These are phyloP conservation scores for Phlyctochytrium arcticum DNA, from an alignment of 192 early-diverging fungal species.

Conservation along the genomic window DNA sequence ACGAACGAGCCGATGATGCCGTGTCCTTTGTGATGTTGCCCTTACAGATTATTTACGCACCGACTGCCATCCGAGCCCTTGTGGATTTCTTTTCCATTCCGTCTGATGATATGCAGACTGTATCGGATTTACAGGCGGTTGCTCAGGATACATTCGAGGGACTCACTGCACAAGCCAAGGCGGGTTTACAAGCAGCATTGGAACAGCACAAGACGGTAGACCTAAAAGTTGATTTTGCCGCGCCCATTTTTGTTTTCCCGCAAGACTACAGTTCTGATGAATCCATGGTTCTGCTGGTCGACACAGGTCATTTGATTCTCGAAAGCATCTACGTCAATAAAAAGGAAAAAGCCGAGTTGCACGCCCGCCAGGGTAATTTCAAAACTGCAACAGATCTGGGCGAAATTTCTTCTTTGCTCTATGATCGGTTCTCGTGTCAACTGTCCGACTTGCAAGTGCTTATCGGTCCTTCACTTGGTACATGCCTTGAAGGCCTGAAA, in stretches of 20 bases:
- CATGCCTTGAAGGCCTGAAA: slow-evolving; percentile 59
- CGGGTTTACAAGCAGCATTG: slow-evolving; percentile 80
- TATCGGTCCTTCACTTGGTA: slow-evolving; percentile 69
- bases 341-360: slow-evolving; percentile 61
- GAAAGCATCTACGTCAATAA: slow-evolving; percentile 77
- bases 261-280: slow-evolving; percentile 26
- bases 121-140: slow-evolving; percentile 39
- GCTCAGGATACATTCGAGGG: slow-evolving; percentile 86
- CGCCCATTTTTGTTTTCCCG: slow-evolving; percentile 91
- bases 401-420: slow-evolving; percentile 74
- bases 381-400: slow-evolving; percentile 63
- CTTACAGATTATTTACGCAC: slow-evolving; percentile 87
- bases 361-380: slow-evolving; percentile 59
- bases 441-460: slow-evolving; percentile 79
- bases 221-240: slow-evolving; percentile 91
- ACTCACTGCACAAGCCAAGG: slow-evolving; percentile 81
- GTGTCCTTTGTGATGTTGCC: slow-evolving; percentile 81
- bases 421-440: slow-evolving; percentile 83
- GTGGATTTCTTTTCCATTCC: slow-evolving; percentile 82
- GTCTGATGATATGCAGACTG: slow-evolving; percentile 66
- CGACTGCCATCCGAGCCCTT: slow-evolving; percentile 66
- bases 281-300: slow-evolving; percentile 70
- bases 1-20: slow-evolving; percentile 81
- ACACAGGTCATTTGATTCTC: slow-evolving; percentile 89
- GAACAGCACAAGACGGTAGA: slow-evolving; percentile 87